These are phyloP conservation scores for Oryza punctata DNA, from an alignment of 176 grass and related monocot genomes.

Conservation along the genomic window DNA sequence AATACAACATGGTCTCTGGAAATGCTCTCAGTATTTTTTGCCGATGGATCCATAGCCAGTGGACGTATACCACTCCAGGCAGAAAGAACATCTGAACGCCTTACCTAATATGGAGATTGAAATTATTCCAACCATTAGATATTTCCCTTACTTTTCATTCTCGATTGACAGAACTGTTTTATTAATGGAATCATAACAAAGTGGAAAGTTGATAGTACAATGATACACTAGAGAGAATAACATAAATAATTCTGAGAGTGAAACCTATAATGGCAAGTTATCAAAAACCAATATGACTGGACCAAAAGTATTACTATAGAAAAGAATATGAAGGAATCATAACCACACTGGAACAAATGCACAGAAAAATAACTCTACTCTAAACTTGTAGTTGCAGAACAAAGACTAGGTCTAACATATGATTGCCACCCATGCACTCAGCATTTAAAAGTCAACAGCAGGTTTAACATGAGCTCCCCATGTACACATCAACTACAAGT, in stretches of 20 bases:
- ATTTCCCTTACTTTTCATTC: not conserved
- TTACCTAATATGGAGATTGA: conserved; percentile 60
- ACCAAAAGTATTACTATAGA: not conserved
- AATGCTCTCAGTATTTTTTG: conserved; percentile 94
- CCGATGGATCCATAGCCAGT: conserved; percentile 81
- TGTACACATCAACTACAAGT: no score
- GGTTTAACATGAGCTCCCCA: no score
- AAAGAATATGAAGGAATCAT: not conserved
- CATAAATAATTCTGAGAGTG: not conserved
- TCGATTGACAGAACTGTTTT: conserved; percentile 6
- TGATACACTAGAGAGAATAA: not conserved
- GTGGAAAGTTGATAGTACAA: conserved; percentile 2
- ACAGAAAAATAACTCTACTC: conserved; percentile 2
- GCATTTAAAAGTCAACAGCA: not conserved
- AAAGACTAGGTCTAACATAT: not conserved
- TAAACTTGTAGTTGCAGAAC: not conserved
- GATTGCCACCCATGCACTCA: conserved; percentile 4
- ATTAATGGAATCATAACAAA: not conserved
- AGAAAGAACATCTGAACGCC: conserved; percentile 94
- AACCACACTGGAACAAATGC: not conserved
- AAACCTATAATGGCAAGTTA: not conserved
- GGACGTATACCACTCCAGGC: conserved; percentile 97
- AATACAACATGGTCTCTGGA: conserved; percentile 95
- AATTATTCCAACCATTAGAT: conserved; percentile 16
- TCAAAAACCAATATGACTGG: not conserved